Evolutionary conservation across 2,329 filamentous ascomycete genomes (phyloP), one percentile per base, ranked within the genome.

Genomic region (Graphium sp.): DNA sequence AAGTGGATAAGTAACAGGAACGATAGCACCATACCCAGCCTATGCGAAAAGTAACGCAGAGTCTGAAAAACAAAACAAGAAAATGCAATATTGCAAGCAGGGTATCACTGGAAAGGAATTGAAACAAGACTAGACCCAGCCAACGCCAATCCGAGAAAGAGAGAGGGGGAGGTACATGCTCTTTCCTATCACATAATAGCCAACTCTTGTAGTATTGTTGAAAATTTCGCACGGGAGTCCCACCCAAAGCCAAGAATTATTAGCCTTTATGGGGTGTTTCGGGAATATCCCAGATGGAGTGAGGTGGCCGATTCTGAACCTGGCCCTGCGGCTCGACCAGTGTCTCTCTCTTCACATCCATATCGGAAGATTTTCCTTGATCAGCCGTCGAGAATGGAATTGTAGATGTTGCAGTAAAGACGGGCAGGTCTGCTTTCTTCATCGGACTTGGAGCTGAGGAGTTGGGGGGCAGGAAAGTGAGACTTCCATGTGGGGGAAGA

Each of bases 391-490:
- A 58, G 44, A 66, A 66, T 1, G 57, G 60, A 24, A 66, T 65
- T 5, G 56, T 50, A 9, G 57, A 50, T 5, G 49, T 58, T n/a
- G 52, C 35, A 5, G 49, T 53, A 28, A 55, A 56, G 7, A 48
- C 44, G 2, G 52, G 53, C 27, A 55, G 32, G 24, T 54, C 47
- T 4, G 37, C 39, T 5, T 44, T 52, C 43, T 52, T 57, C 35
- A 46, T 47, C 1, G 50, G 48, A 18, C 42, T 52, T 8, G 52
- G 48, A 22, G 47, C 48, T 7, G 40, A 37, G 5, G 45, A 49
- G 32, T 62, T 65, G 4, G 63, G 60, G 10, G 61, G 58, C 15
- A 67, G 47, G 64, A 64, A 70, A 29, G 54, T 55, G 29, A 68
- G 45, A 5, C 53, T 45, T 34, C 57, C 54, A 18, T 50, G 43